These are phyloP conservation scores for Ricinus communis DNA, from an alignment of 345 rosid genomes.

Conservation along the genomic window DNA sequence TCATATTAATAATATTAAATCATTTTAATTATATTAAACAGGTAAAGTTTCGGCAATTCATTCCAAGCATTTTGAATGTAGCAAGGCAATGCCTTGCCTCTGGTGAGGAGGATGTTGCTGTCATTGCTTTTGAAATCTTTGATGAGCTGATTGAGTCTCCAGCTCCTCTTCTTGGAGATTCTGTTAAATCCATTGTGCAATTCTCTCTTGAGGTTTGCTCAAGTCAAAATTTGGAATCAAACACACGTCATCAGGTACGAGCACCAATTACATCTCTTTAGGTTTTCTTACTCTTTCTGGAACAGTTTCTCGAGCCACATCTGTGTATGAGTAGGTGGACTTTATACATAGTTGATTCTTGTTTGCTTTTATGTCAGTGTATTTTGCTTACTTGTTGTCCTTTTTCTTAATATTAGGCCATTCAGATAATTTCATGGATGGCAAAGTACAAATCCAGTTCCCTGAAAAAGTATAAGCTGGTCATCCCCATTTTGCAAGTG, in stretches of 20 bases:
- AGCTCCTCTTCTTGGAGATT: slow-evolving; percentile 97
- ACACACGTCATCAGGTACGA: slow-evolving; percentile 92
- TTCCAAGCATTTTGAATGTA: slow-evolving; percentile 94
- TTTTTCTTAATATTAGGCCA: slow-evolving; percentile 61
- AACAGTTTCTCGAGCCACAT: background rate
- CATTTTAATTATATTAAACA: too few species aligned
- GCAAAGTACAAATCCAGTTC: slow-evolving; percentile 88
- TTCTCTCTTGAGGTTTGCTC: slow-evolving; percentile 98
- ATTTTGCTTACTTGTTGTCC: slow-evolving; percentile 21
- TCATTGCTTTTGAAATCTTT: slow-evolving; percentile 97
- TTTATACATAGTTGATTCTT: background rate
- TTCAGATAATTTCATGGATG: slow-evolving; percentile 98
- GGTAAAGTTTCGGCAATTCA: slow-evolving; percentile 94
- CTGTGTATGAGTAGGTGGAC: background rate
- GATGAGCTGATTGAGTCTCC: slow-evolving; percentile 99
- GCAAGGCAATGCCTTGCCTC: slow-evolving; percentile 87
- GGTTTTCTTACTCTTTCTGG: slow-evolving; percentile 5
- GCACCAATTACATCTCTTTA: background rate
- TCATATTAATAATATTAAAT: background rate
- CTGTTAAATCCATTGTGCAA: slow-evolving; percentile 89
- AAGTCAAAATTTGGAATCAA: slow-evolving; percentile 72
- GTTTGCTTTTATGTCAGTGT: slow-evolving; percentile 4
- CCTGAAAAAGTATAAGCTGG: slow-evolving; percentile 80
- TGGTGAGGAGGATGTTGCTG: slow-evolving; percentile 96
- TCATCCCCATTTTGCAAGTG: slow-evolving; percentile 85